Conservation (phyloP, 495 filamentous ascomycete genomes). For the Trichoderma orchidacearum region DNA sequence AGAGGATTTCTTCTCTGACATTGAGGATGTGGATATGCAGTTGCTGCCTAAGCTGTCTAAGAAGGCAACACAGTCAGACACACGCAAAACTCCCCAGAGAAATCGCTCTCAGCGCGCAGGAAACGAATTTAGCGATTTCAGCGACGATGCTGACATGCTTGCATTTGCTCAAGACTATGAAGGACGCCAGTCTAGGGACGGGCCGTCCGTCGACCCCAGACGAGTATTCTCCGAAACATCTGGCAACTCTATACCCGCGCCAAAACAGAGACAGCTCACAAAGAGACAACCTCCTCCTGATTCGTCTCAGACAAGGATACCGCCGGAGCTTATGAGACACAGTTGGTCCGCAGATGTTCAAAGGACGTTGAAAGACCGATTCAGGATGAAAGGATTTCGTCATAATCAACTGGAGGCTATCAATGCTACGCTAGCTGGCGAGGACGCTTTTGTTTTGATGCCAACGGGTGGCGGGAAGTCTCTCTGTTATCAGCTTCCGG, state of each 20-base stretch:
- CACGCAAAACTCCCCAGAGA: conserved; percentile 1
- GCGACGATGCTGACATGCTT: conserved; percentile 58
- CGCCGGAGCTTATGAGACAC: conserved; percentile 28
- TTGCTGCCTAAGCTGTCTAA: neutral
- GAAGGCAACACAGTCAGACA: conserved; percentile 10
- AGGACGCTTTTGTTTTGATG: conserved; percentile 92
- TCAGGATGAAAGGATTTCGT: conserved; percentile 73
- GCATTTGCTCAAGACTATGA: conserved; percentile 46
- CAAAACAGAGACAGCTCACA: neutral
- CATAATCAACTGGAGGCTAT: conserved; percentile 92
- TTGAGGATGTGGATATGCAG: conserved; percentile 1
- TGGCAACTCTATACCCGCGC: neutral
- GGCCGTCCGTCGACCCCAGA: conserved; percentile 6
- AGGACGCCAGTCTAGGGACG: conserved; percentile 18
- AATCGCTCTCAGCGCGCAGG: neutral
- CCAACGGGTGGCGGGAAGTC: conserved; percentile 96
- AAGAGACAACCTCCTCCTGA: neutral
- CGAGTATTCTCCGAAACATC: conserved; percentile 4
- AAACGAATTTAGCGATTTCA: conserved; percentile 51
- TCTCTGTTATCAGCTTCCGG: conserved; percentile 89
- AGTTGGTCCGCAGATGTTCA: conserved; percentile 83
- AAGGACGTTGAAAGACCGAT: conserved; percentile 59
- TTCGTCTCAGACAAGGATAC: conserved; percentile 10
- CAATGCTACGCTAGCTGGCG: conserved; percentile 75
- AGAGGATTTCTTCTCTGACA: conserved; percentile 8